These are phyloP conservation scores for Tephrocybe rancida DNA, from an alignment of 768 basidiomycete genomes.

Conservation along the genomic window DNA sequence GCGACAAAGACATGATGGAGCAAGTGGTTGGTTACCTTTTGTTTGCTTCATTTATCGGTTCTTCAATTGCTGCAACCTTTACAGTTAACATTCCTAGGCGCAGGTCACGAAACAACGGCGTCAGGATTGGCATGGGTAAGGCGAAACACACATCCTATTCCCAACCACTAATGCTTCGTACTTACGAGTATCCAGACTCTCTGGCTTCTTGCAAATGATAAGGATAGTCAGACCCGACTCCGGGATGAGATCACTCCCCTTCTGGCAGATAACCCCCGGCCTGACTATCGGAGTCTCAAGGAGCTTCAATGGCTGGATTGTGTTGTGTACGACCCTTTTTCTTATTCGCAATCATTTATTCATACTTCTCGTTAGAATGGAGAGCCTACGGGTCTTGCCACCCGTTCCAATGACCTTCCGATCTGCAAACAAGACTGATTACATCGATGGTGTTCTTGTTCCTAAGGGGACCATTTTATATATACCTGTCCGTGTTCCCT, in stretches of 20 bases:
- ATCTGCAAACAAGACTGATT: slow-evolving; percentile 36
- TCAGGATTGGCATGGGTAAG: slow-evolving; percentile 51
- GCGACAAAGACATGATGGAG: slow-evolving; percentile 50
- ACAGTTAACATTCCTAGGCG: slow-evolving; percentile 50
- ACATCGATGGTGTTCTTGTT: slow-evolving; percentile 45
- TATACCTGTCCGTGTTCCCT: slow-evolving; percentile 35
- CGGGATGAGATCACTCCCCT: slow-evolving; percentile 54
- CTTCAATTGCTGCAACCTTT: not conserved
- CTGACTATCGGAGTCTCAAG: slow-evolving; percentile 43
- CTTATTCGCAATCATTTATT: not conserved
- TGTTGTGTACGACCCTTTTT: slow-evolving; percentile 34
- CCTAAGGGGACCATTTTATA: slow-evolving; percentile 48
- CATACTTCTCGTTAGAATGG: slow-evolving; percentile 32
- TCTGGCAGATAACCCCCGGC: slow-evolving; percentile 32
- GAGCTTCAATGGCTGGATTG: slow-evolving; percentile 41
- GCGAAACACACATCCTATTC: not conserved
- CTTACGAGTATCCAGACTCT: slow-evolving; percentile 35
- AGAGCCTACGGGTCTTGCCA: slow-evolving; percentile 44
- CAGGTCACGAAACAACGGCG: slow-evolving; percentile 49
- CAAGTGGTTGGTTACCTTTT: slow-evolving; percentile 42
- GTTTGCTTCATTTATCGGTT: not conserved
- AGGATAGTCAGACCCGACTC: slow-evolving; percentile 48
- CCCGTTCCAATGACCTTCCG: slow-evolving; percentile 44
- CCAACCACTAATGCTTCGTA: not conserved
- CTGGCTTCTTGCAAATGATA: slow-evolving; percentile 56